A percentile compares a stretch with the other conserved stretches of the same genome.
phyloP scores from a whole-genome alignment of 129 eudicot genomes.

The Dittrichia graveolens region DNA sequence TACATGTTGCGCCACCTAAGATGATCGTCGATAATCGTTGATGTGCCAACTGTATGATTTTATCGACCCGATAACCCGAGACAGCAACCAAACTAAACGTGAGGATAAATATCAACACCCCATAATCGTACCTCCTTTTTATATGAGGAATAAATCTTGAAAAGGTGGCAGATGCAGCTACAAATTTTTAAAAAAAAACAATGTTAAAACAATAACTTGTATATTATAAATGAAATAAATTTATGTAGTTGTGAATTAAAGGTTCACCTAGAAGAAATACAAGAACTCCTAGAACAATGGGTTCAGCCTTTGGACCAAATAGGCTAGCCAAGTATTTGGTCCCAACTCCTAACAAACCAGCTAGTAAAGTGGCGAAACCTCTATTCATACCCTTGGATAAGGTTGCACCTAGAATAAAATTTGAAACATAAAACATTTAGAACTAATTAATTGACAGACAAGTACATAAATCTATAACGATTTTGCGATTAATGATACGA shows the following conservation, averaged over 20 bases:
- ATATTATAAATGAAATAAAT: not conserved
- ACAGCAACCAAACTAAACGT: conserved; percentile 70
- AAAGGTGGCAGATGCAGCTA: conserved; percentile 65
- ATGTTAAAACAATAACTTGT: not conserved
- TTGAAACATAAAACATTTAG: not conserved
- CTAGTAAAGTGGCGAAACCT: conserved; percentile 66
- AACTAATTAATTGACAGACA: not conserved
- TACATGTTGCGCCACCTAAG: conserved; percentile 56
- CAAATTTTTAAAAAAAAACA: not conserved
- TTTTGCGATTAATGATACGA: not conserved
- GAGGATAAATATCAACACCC: conserved; percentile 69
- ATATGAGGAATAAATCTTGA: conserved; percentile 66
- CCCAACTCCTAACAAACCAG: conserved; percentile 61
- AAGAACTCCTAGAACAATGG: conserved; percentile 53
- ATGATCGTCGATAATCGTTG: conserved; percentile 60
- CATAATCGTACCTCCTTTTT: conserved; percentile 79
- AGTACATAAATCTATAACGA: not conserved
- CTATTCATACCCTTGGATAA: conserved; percentile 73
- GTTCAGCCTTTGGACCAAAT: conserved; percentile 59
- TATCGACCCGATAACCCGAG: conserved; percentile 54
- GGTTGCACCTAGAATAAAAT: conserved; percentile 64
- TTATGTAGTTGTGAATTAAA: not conserved
- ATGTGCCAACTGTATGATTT: conserved; percentile 56
- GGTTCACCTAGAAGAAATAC: conserved; percentile 66
- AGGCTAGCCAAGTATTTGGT: conserved; percentile 64